Evolutionary conservation across 23 red algal genomes (phyloP), one percentile per base, ranked within the genome.

Genomic region (Agarophyton chilense): DNA sequence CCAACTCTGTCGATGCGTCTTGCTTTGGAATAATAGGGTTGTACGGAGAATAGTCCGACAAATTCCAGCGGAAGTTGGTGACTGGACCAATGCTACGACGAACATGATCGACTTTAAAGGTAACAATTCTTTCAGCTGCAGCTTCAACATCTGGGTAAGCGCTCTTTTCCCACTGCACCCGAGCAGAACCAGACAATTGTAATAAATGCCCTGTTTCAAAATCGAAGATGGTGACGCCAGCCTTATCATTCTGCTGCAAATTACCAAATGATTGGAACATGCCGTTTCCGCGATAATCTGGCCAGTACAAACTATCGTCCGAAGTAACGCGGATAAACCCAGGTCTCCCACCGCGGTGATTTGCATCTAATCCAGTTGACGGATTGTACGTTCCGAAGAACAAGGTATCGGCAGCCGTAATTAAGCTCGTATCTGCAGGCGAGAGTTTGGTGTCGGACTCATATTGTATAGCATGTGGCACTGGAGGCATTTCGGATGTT

Each of bases 281-380:
- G 3, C 92, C 92, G 29, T 95, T 95, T 38, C 92, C 92, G 16
- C 92, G 92, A 47, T 95, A 95, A 26, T 95, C 92, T 26, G 81
- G 64, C 82, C 81, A 95, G 47, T 52, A 82, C 32, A 95, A 17
- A 33, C 53, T 40, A 39, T 62, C 28, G 13, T 67, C 62, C 0
- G 47, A 32, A 0, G 38, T 26, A 0, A 78, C 60, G 1, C 66
- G 63, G n/a, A 95, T 73, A 62, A 95, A 95, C 12, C 92, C 92
- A 7, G 92, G 92, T 26, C 43, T 58, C 17, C 92, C 92, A 22
- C 92, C 92, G 32, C 92, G 83, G 50, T 85, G 82, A 35, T 85
- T 87, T 2, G 65, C 54, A 68, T 95, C 92, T 34, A 67, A 41
- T 29, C 92, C 92, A 45, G 43, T 57, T 14, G 53, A 46, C 44